phyloP scores from a whole-genome alignment of 345 rosid species.

The Punica granatum region DNA sequence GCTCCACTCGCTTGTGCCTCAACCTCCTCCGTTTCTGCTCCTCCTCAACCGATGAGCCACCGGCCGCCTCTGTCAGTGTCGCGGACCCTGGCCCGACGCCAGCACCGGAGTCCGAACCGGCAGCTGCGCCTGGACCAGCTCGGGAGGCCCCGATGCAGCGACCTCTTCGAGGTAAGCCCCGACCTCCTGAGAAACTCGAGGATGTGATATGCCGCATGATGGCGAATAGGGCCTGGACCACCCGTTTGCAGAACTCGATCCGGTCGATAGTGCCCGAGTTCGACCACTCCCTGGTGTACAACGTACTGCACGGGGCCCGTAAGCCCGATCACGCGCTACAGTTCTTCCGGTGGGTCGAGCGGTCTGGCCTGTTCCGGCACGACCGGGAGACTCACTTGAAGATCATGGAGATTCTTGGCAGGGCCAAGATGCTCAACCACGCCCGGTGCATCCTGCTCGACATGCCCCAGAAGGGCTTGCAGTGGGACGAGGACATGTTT shows the following conservation, averaged over 20 bases:
- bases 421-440: constrained; percentile 64
- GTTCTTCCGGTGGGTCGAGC: constrained; percentile 91
- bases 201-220: constrained; percentile 84
- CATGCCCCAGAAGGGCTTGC: constrained; percentile 76
- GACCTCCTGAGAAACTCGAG: constrained; percentile 53
- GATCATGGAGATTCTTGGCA: constrained; percentile 71
- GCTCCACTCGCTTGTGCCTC: constrained; percentile 18
- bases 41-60: constrained; percentile 24
- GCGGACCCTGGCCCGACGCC: constrained; percentile 10
- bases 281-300: constrained; percentile 68
- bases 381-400: constrained; percentile 67
- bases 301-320: constrained; percentile 64
- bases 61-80: constrained; percentile 1
- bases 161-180: constrained; percentile 29
- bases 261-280: constrained; percentile 70
- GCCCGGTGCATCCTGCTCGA: constrained; percentile 79
- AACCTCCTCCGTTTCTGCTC: constrained; percentile 30
- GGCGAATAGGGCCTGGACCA: constrained; percentile 79
- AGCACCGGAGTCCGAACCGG: constrained; percentile 4
- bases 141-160: constrained; percentile 23
- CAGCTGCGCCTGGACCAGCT: not conserved
- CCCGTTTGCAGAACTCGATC: constrained; percentile 83
- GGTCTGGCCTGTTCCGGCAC: constrained; percentile 67
- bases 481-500: constrained; percentile 86
- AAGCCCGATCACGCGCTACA: constrained; percentile 84